Percentiles rank a stretch among this genome's conserved stretches.
Evolutionary conservation across 441 rosid species (phyloP).

Genomic region (Pelargonium australe): DNA sequence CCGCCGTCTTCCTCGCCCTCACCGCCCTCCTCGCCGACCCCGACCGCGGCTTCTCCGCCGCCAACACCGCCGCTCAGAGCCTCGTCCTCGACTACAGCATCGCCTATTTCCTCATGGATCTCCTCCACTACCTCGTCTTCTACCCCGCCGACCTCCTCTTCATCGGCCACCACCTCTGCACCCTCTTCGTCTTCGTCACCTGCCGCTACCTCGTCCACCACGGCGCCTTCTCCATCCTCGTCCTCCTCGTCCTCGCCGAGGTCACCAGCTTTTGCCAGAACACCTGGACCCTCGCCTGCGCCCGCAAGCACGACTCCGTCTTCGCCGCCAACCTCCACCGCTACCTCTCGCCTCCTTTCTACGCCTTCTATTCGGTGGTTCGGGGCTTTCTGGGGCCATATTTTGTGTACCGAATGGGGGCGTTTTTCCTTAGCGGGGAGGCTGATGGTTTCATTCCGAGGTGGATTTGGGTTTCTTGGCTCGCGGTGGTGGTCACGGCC

Average conservation of each 20-base stretch:
- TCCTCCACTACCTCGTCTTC: conserved; percentile 59
- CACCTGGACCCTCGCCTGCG: conserved; percentile 64
- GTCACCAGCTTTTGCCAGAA: conserved; percentile 85
- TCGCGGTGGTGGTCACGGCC: conserved; percentile 48
- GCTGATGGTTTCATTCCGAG: conserved; percentile 58
- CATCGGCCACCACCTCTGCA: conserved; percentile 78
- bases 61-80: conserved; percentile 47
- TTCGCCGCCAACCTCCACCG: conserved; percentile 44
- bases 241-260: conserved; percentile 68
- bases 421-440: conserved; percentile 43
- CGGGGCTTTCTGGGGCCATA: conserved; percentile 63
- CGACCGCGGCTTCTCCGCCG: conserved; percentile 43
- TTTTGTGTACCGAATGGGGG: conserved; percentile 54
- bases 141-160: conserved; percentile 64
- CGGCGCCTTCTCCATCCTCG: conserved; percentile 67
- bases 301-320: conserved; percentile 39
- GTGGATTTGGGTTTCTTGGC: conserved; percentile 92
- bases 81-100: conserved; percentile 70
- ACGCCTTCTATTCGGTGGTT: conserved; percentile 51
- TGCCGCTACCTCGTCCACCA: conserved; percentile 59
- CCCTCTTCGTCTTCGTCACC: conserved; percentile 76
- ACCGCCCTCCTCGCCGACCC: conserved; percentile 49
- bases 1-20: conserved; percentile 54
- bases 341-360: conserved; percentile 57
- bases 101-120: conserved; percentile 75